phyloP scores from a whole-genome alignment of 2,329 filamentous ascomycete species.

The Arthrobotrys sinensis region DNA sequence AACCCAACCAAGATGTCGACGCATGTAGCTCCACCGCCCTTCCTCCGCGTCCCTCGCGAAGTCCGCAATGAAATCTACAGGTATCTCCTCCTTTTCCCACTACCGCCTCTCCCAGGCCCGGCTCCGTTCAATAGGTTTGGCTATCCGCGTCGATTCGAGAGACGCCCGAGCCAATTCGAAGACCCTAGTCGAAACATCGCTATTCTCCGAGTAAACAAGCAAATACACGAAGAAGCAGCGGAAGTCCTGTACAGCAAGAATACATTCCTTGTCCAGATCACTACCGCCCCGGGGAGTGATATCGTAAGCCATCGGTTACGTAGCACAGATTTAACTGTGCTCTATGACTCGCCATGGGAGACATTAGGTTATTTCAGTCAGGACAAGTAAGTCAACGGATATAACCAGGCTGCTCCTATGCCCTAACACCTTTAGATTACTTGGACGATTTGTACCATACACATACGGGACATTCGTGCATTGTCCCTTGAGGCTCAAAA shows the following conservation, averaged over 20 bases:
- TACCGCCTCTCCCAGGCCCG: background rate
- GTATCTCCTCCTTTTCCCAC: slow-evolving; percentile 11
- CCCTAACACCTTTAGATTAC: background rate
- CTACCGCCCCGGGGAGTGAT: background rate
- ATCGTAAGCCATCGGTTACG: background rate
- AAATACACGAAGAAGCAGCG: slow-evolving; percentile 3
- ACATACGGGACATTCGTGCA: background rate
- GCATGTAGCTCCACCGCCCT: background rate
- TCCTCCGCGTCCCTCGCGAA: slow-evolving; percentile 40
- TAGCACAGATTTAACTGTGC: background rate
- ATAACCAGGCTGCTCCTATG: background rate
- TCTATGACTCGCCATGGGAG: slow-evolving; percentile 39
- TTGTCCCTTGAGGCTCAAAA: slow-evolving; percentile 2
- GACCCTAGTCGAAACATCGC: background rate
- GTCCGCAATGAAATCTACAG: slow-evolving; percentile 45
- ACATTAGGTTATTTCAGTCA: slow-evolving; percentile 2
- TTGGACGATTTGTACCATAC: background rate
- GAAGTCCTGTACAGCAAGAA: slow-evolving; percentile 13
- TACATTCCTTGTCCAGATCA: slow-evolving; percentile 4
- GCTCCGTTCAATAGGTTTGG: background rate
- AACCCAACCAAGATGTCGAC: too few species aligned
- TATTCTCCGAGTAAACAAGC: background rate
- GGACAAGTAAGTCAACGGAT: slow-evolving; percentile 1
- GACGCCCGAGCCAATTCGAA: background rate
- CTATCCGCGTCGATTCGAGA: background rate